Base-by-base conservation (phyloP, 2,329 filamentous ascomycete genomes). In the Talaromyces sp. region DNA sequence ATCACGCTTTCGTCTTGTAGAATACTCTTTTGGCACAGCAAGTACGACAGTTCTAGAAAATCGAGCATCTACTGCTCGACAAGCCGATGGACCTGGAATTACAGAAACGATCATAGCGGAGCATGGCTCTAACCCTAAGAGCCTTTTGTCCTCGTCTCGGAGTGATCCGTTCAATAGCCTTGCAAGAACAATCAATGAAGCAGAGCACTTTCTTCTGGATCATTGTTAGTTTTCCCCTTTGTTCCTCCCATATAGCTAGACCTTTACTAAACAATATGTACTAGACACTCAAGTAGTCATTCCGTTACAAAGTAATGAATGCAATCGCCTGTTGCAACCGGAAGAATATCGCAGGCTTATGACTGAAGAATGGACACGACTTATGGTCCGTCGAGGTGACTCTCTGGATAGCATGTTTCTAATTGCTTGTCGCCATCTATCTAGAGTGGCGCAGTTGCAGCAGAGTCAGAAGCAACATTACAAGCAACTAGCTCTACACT, bases 201-300 rank as follows among this genome's bases (percentile, higher is more conserved):
- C 13, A 8, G 61, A 63, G 50, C 25, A 47, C n/a, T 63, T 58
- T 58, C 61, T 63, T 39, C 56, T 63, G 37, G 22, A 45, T 35
- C 56, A 57, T 49, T 63, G 61, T 63, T 37, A 6, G 61, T 63
- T 33, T 58, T 27, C 6, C 9, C 47, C 27, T 10, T 2, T 27
- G 1, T 2, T 9, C 6, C 13, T 27, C 17, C 13, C 3, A 17
- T 31, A 17, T 17, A 27, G 8, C 25, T 3, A 17, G 47, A 8
- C 47, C 27, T 15, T 27, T 13, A 27, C 22, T 50, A 50, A 50
- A 6, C 15, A 27, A 25, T 17, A 50, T 50, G 22, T 50, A 3
- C 37, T 25, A 63, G 61, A 57, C 33, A 22, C 45, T 22, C 52
- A 58, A 63, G 52, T 45, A 13, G 22, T 63, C 25, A 39, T 63